Evolutionary conservation across 83 land plant genomes (phyloP).

Genomic region (Picea mariana): DNA sequence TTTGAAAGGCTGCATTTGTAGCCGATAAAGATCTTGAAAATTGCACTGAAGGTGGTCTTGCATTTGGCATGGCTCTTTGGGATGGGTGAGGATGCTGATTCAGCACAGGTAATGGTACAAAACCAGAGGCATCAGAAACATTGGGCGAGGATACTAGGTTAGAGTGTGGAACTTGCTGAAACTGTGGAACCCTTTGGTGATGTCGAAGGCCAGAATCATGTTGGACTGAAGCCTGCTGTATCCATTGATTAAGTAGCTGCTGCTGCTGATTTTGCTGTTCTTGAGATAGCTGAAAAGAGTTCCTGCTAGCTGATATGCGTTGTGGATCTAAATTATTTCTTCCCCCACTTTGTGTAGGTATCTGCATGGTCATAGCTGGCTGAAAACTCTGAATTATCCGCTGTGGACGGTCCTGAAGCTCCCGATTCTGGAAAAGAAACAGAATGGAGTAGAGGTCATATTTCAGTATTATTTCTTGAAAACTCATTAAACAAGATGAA

Average conservation of each 20-base stretch:
- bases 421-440: neutral
- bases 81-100: slow-evolving; percentile 13
- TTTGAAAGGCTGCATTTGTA: slow-evolving; percentile 15
- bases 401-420: slow-evolving; percentile 13
- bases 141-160: too few species aligned
- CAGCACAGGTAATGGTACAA: neutral
- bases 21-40: slow-evolving; percentile 11
- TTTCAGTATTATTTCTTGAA: neutral
- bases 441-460: neutral
- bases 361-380: slow-evolving; percentile 2
- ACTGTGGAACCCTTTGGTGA: slow-evolving; percentile 6
- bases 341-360: slow-evolving; percentile 10
- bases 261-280: slow-evolving; percentile 14
- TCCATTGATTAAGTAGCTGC: slow-evolving; percentile 12
- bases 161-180: slow-evolving; percentile 1
- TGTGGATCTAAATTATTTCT: slow-evolving; percentile 8
- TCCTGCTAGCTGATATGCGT: neutral
- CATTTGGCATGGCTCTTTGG: slow-evolving; percentile 15
- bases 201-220: neutral
- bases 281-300: slow-evolving; percentile 6
- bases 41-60: slow-evolving; percentile 6
- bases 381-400: neutral
- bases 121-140: slow-evolving; percentile 7
- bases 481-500: slow-evolving; percentile 5
- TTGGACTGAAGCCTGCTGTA: neutral